phyloP scores from a whole-genome alignment of 305 asterid genomes.

The Fraxinus dipetala region DNA sequence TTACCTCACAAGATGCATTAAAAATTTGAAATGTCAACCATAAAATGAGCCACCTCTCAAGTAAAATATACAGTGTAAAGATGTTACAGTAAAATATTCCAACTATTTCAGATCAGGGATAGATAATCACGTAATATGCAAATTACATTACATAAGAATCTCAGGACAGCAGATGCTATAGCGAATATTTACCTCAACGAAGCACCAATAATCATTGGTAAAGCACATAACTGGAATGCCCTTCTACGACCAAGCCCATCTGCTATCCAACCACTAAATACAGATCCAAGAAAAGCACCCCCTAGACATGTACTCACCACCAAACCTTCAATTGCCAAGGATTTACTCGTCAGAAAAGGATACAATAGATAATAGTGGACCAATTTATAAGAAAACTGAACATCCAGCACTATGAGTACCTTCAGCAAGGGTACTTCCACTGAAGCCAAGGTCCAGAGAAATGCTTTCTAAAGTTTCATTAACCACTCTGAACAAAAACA shows the following conservation, averaged over 20 bases:
- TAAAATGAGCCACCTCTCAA: not conserved
- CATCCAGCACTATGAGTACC: slow-evolving; percentile 40
- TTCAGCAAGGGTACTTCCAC: slow-evolving; percentile 84
- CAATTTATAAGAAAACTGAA: slow-evolving; percentile 16
- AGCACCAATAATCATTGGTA: slow-evolving; percentile 85
- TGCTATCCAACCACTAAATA: slow-evolving; percentile 74
- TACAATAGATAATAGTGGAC: not conserved
- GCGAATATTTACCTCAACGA: slow-evolving; percentile 51
- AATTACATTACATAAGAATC: not conserved
- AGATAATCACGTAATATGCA: not conserved
- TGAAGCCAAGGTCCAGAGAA: slow-evolving; percentile 79
- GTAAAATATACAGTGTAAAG: not conserved
- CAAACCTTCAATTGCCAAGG: slow-evolving; percentile 56
- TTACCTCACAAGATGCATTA: not conserved
- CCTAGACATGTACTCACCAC: slow-evolving; percentile 92
- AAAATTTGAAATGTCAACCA: not conserved
- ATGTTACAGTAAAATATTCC: not conserved
- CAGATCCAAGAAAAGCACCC: slow-evolving; percentile 86
- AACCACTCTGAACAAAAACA: slow-evolving; percentile 60
- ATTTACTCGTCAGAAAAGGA: slow-evolving; percentile 14
- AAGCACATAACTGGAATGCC: slow-evolving; percentile 79
- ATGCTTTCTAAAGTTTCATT: slow-evolving; percentile 90
- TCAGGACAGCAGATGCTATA: not conserved
- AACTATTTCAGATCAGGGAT: not conserved
- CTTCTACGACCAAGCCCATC: slow-evolving; percentile 87